Evolutionary conservation across 495 filamentous ascomycete species (phyloP).

Genomic region (Neurospora discreta): DNA sequence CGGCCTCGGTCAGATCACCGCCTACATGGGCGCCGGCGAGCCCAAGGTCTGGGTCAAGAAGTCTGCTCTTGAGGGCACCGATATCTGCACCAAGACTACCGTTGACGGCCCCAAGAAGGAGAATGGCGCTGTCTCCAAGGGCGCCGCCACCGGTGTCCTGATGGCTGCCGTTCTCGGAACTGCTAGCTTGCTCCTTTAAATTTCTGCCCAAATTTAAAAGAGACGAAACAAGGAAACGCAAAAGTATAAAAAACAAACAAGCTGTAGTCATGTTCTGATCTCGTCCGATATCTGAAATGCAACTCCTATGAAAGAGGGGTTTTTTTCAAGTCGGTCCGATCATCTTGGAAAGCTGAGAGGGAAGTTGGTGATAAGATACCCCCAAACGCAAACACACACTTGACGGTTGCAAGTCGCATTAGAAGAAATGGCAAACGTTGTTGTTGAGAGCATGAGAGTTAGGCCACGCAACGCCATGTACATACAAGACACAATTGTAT

Average conservation of each 20-base stretch:
- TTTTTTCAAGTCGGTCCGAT: background rate
- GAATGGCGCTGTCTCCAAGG: background rate
- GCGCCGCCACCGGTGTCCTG: conserved; percentile 8
- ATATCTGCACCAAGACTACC: conserved; percentile 12
- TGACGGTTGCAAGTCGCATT: background rate
- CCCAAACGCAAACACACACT: background rate
- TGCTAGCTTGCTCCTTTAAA: conserved; percentile 11
- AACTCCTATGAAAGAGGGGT: background rate
- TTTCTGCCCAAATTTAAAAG: background rate
- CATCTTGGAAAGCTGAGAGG: background rate
- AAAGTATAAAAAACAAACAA: background rate
- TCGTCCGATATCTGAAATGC: background rate
- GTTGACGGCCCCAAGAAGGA: conserved; percentile 2
- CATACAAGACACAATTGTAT: background rate
- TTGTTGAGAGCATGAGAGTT: background rate
- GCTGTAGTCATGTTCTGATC: background rate
- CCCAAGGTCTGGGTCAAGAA: conserved; percentile 14
- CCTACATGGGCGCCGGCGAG: conserved; percentile 15
- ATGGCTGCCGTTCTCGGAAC: conserved; percentile 7
- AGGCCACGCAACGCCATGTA: background rate
- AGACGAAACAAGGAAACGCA: background rate
- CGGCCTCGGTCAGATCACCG: conserved; percentile 11
- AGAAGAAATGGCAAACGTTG: background rate
- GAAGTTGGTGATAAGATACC: background rate
- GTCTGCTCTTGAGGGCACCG: conserved; percentile 10